phyloP scores from a whole-genome alignment of 2,329 filamentous ascomycete genomes.

The Ceratocystis lukuohia region DNA sequence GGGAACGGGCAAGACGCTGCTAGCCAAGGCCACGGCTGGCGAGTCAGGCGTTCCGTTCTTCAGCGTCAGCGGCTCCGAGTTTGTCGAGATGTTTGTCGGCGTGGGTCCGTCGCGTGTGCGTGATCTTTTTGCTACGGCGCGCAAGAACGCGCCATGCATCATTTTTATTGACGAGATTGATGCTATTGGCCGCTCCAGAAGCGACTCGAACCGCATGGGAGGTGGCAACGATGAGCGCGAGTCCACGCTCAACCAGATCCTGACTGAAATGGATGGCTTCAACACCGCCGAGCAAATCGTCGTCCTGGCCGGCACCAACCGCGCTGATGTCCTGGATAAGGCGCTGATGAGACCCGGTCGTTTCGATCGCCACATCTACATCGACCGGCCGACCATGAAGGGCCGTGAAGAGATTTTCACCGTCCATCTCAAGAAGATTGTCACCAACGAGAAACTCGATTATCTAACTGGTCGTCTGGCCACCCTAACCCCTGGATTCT shows the following conservation, averaged over 20 bases:
- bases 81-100: slow-evolving; percentile 99
- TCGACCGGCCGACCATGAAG: slow-evolving; percentile 92
- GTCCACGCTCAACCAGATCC: slow-evolving; percentile 91
- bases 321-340: slow-evolving; percentile 87
- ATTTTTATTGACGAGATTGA: slow-evolving; percentile 99
- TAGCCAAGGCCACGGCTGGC: slow-evolving; percentile 93
- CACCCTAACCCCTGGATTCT: slow-evolving; percentile 89
- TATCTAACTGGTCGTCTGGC: slow-evolving; percentile 78
- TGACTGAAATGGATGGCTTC: slow-evolving; percentile 99
- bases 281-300: slow-evolving; percentile 94
- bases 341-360: slow-evolving; percentile 92
- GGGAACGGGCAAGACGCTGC: slow-evolving; percentile 92
- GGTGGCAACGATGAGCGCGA: slow-evolving; percentile 96
- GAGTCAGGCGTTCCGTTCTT: slow-evolving; percentile 97
- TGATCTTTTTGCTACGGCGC: slow-evolving; percentile 84
- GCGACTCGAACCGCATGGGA: slow-evolving; percentile 55
- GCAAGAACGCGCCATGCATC: slow-evolving; percentile 94
- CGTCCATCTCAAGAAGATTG: slow-evolving; percentile 88
- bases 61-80: slow-evolving; percentile 95
- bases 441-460: slow-evolving; percentile 80
- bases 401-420: slow-evolving; percentile 91
- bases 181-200: slow-evolving; percentile 82
- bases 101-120: slow-evolving; percentile 91
- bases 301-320: slow-evolving; percentile 90
- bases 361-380: slow-evolving; percentile 91